Evolutionary conservation across 1,284 basidiomycete genomes (phyloP).

Genomic region (Cerioporus squamosus): DNA sequence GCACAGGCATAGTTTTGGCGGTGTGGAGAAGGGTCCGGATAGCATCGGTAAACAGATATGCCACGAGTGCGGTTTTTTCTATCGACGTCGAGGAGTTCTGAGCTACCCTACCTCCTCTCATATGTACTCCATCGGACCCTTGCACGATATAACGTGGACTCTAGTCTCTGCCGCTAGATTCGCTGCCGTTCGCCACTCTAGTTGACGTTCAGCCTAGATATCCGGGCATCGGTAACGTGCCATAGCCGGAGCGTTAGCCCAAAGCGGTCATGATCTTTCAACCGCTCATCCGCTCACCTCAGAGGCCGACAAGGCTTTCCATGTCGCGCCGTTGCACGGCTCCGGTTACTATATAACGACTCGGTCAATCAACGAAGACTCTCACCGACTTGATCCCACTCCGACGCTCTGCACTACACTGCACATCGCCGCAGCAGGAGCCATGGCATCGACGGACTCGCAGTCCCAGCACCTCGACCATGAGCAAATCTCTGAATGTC

Average conservation of each 20-base stretch:
- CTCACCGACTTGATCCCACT: too few relatives aligned
- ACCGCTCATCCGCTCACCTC: neutral
- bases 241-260: neutral
- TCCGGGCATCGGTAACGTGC: neutral
- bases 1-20: slow-evolving; percentile 84
- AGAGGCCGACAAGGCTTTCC: too few relatives aligned
- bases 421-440: too few relatives aligned
- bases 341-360: too few relatives aligned
- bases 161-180: too few relatives aligned
- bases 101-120: neutral
- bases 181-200: too few relatives aligned
- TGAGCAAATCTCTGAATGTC: slow-evolving; percentile 66
- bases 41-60: slow-evolving; percentile 76
- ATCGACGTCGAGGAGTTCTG: slow-evolving; percentile 86
- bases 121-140: neutral
- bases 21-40: slow-evolving; percentile 53
- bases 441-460: too few relatives aligned
- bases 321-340: too few relatives aligned
- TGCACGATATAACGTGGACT: too few relatives aligned
- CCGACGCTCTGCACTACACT: too few relatives aligned
- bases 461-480: slow-evolving; percentile 8
- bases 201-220: neutral
- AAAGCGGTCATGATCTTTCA: neutral
- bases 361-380: too few relatives aligned
- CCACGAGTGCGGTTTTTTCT: slow-evolving; percentile 84